Base-by-base conservation (phyloP, 1,139 yeast genomes). In the Suhomyces chickasaworum region DNA sequence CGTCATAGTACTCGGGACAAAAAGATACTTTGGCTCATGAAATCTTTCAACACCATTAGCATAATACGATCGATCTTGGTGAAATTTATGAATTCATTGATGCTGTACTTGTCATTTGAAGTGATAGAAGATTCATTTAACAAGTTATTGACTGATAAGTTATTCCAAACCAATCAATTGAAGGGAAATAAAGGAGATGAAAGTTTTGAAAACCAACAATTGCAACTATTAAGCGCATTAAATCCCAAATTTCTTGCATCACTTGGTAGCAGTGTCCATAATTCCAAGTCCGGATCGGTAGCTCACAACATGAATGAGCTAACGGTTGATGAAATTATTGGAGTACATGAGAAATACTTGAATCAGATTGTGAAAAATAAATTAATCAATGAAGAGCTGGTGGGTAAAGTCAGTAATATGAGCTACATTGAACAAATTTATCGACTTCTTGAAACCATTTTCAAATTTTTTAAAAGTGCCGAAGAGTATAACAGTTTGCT, bases 301-400 rank as follows among this genome's bases (percentile, higher is more conserved):
- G 42, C 48, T 6, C 59, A 53, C 22, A 55, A 54, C 37, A 51
- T 58, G 47, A 49, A 55, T 12, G 55, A 61, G 41, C 56, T 68
- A 54, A 68, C 78, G n/a, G 62, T 82, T 35, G 83, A 81, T 54
- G 82, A 79, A 36, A 55, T 82, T 17, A 67, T 71, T 4, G 41
- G 55, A 2, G 50, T 75, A 7, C 86, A 83, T 54, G 51, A 59
- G 7, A 54, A 57, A 1, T 81, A 75, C 55, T 63, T 78, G 37
- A 48, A 50, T 3, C 57, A 59, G 4, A 71, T 78, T 15, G 68
- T 76, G 15, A 61, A 69, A 21, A 69, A 72, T 53, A 76, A 73
- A 44, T 53, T 82, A 5, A 56, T 72, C n/a, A 64, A 63, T 46
- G 70, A 65, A 8, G 54, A 60, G 10, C 54, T 63, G 1, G 56